These are phyloP conservation scores for Rubia balearica DNA, from an alignment of 305 asterid genomes.

Conservation along the genomic window DNA sequence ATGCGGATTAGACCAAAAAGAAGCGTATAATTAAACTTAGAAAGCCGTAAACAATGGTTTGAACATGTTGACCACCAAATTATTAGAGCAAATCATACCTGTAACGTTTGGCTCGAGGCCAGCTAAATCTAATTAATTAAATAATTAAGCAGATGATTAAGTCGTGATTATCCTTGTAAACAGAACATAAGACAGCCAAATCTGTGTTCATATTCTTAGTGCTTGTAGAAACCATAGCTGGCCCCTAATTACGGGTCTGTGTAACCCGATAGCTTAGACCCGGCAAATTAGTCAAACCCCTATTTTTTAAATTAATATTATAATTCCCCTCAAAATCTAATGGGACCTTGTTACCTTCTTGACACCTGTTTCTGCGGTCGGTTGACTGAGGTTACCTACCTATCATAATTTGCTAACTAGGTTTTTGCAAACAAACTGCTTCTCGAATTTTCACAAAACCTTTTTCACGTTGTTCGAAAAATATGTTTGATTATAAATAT, in stretches of 20 bases:
- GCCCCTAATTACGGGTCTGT: slow-evolving; percentile 7
- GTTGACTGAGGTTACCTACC: neutral
- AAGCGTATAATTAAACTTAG: slow-evolving; percentile 11
- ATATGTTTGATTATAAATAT: too few relatives aligned
- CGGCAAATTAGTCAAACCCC: slow-evolving; percentile 28
- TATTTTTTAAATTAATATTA: slow-evolving; percentile 6
- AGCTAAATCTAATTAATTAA: slow-evolving; percentile 8
- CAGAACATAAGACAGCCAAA: slow-evolving; percentile 5
- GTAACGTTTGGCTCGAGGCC: slow-evolving; percentile 59
- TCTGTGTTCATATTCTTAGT: slow-evolving; percentile 22
- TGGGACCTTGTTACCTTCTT: slow-evolving; percentile 27
- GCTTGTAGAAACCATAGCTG: slow-evolving; percentile 26
- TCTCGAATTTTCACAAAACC: too few relatives aligned
- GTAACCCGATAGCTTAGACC: slow-evolving; percentile 23
- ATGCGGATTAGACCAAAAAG: slow-evolving; percentile 30
- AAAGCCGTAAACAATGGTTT: slow-evolving; percentile 7
- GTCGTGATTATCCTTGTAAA: neutral
- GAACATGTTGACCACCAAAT: slow-evolving; percentile 8
- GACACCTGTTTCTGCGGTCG: slow-evolving; percentile 16
- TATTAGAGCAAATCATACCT: neutral
- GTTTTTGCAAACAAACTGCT: neutral
- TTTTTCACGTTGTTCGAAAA: too few relatives aligned
- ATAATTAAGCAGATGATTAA: too few relatives aligned
- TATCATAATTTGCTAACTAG: neutral
- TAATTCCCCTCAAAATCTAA: slow-evolving; percentile 21